phyloP scores from a whole-genome alignment of 2,329 filamentous ascomycete species.

The Botrytis paeoniae region DNA sequence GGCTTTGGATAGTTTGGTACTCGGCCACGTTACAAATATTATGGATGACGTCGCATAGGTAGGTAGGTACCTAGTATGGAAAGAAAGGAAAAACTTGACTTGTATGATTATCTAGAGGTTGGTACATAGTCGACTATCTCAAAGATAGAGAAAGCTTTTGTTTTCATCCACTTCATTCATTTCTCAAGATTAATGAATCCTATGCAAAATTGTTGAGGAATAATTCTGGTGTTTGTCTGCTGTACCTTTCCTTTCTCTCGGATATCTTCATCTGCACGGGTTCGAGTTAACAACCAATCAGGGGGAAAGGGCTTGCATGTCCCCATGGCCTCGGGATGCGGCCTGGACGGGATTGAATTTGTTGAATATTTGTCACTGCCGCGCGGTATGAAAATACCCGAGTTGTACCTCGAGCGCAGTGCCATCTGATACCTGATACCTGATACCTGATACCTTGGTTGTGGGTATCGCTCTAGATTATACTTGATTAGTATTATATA shows the following conservation, averaged over 20 bases:
- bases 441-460: not conserved
- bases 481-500: not conserved
- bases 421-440: not conserved
- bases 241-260: not conserved
- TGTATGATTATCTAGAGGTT: not conserved
- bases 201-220: not conserved
- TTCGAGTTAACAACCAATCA: not conserved
- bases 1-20: not conserved
- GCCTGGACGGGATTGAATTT: slow-evolving; percentile 3
- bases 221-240: not conserved
- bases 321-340: not conserved
- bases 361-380: not conserved
- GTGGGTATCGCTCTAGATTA: not conserved
- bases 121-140: not conserved
- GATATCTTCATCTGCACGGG: slow-evolving; percentile 4
- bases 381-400: not conserved
- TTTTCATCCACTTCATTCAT: not conserved
- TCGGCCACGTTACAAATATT: not conserved
- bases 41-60: not conserved
- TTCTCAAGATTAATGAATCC: not conserved
- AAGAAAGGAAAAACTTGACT: not conserved
- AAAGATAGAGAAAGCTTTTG: no score
- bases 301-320: not conserved
- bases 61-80: not conserved
- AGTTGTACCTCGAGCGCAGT: not conserved